phyloP scores from a whole-genome alignment of 805 yeast genomes.

The Wickerhamiella galacta region DNA sequence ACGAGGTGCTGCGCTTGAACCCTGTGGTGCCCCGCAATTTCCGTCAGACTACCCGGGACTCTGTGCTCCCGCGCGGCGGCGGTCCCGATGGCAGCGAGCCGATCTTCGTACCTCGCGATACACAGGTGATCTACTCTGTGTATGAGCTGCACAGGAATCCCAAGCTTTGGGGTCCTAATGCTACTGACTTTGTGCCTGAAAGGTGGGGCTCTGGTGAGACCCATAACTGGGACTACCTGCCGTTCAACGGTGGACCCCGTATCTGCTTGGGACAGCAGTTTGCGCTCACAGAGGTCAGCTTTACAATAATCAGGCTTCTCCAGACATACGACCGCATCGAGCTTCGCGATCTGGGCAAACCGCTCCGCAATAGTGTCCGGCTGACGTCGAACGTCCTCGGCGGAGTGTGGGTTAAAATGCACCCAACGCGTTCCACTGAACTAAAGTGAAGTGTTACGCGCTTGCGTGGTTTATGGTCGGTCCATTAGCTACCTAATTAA shows the following conservation, averaged over 20 bases:
- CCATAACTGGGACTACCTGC: conserved; percentile 29
- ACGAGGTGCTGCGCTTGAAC: conserved; percentile 29
- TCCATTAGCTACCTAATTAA: too few species aligned
- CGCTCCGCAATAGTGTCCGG: too few species aligned
- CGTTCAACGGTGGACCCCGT: conserved; percentile 33
- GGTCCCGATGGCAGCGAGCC: conserved; percentile 25
- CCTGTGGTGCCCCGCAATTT: conserved; percentile 32
- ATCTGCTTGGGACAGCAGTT: conserved; percentile 33
- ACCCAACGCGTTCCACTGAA: too few species aligned
- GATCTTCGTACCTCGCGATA: conserved; percentile 25
- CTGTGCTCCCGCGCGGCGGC: conserved; percentile 32
- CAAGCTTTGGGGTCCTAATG: conserved; percentile 26
- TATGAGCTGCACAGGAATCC: conserved; percentile 26
- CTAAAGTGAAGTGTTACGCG: too few species aligned
- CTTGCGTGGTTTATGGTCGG: too few species aligned
- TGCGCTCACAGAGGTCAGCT: conserved; percentile 31
- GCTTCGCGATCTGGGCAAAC: too few species aligned
- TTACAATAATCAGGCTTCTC: conserved; percentile 24
- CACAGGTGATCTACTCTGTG: conserved; percentile 22
- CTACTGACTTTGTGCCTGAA: conserved; percentile 27
- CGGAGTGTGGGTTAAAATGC: conserved; percentile 3
- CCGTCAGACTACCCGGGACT: conserved; percentile 26
- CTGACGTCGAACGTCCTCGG: conserved; percentile 1
- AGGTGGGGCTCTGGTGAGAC: conserved; percentile 25
- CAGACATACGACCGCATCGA: conserved; percentile 15